Percentiles rank a stretch among this genome's conserved stretches.
Evolutionary conservation across 169 alveolate species (phyloP).

Genomic region (Eimeria tenella): DNA sequence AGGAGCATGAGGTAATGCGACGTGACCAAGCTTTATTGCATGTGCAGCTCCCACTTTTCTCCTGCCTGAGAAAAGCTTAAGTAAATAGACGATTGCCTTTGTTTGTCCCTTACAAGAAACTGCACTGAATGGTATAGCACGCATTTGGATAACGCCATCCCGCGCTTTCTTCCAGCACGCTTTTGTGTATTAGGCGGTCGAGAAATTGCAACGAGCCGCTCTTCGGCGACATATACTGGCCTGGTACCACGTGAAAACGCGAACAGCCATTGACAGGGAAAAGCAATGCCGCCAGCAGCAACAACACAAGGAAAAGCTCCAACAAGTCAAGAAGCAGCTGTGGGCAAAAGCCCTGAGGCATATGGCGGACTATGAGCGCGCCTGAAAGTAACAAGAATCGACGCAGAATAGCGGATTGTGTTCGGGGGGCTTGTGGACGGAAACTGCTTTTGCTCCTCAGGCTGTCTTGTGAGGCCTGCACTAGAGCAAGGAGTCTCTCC

Average conservation of each 20-base stretch:
- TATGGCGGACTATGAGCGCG: slow-evolving; percentile 12
- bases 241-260: background rate
- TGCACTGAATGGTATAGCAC: no score
- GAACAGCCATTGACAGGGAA: background rate
- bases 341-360: slow-evolving; percentile 27
- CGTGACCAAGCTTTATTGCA: no score
- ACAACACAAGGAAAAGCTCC: background rate
- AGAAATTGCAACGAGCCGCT: background rate
- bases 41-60: no score
- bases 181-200: background rate
- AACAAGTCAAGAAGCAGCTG: slow-evolving; percentile 1
- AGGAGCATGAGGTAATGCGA: no score
- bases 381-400: background rate
- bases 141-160: no score
- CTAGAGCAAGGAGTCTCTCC: no score
- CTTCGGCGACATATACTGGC: background rate
- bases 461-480: no score
- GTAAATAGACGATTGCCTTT: no score
- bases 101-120: no score
- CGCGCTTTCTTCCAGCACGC: background rate
- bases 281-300: background rate
- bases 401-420: background rate
- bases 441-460: no score
- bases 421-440: background rate
- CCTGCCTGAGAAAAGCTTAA: no score